Base-by-base conservation (phyloP, 2,329 filamentous ascomycete genomes). In the Fusarium tuaranense region DNA sequence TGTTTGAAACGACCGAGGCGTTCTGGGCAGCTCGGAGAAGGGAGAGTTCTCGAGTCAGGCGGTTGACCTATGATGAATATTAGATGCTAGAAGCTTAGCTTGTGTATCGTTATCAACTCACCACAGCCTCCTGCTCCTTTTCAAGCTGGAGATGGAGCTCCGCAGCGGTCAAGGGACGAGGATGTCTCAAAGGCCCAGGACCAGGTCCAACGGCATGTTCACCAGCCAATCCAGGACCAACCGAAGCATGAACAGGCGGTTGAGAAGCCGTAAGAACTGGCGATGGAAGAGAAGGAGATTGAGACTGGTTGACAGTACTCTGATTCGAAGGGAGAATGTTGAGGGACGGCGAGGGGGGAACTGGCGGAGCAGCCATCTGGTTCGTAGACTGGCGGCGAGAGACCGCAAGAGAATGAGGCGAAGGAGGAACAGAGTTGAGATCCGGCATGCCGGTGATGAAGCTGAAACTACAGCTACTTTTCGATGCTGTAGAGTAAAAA, bases 61-160 rank as follows among this genome's bases (percentile, higher is more conserved):
- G 94, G 85, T 98, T 98, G 70, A 98, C 94, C 94, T 96, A 7
- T 13, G 27, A 30, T 1, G 36, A 3, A 25, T 10, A 10, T 68
- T n/a, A 72, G 58, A 51, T 30, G 34, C n/a, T 14, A 25, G 4
- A 25, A 0, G 2, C 22, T 1, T 41, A 25, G 4, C 7, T 0
- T 7, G 7, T 9, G 20, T 25, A 13, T 22, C 34, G 12, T 5
- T 2, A 6, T 18, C 10, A 39, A 60, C 91, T 74, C 88, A 97
- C 95, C 78, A 98, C 93, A 39, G 95, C 94, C 83, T 98, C 96
- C 79, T 98, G 95, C 81, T 98, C 96, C 83, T 97, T 97, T 84
- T 98, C 96, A 30, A 98, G 88, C 84, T 98, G 91, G 69, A 94
- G 88, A 82, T 98, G 95, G 71, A 98, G 88, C 82, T 98, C 96